Evolutionary conservation across 192 early-diverging fungal genomes (phyloP), one percentile per base, ranked within the genome.

Genomic region (Backusella sp.): DNA sequence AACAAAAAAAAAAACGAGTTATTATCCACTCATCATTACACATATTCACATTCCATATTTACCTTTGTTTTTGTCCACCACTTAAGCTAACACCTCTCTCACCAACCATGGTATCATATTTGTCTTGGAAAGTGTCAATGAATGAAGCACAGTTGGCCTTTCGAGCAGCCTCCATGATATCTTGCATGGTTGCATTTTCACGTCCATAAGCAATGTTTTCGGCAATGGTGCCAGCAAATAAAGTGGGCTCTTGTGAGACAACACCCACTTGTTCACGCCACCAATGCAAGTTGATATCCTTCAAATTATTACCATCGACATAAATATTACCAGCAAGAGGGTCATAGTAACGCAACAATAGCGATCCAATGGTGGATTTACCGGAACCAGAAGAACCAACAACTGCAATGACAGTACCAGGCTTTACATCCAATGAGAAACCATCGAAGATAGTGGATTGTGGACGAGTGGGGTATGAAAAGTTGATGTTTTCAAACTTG

Each of bases 311-410:
- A 56, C 86, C 88, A 80, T 91, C 90, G 14, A 93, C 72, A 75
- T 83, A 80, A 15, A 94, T 81, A 28, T 76, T 73, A 6, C 92
- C 92, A 2, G 39, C 49, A 37, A 73, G 73, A 11, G 91, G 90
- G 59, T 92, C 92, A 79, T 94, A 94, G 84, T 91, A 92, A n/a
- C 92, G 91, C 66, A 91, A 74, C 21, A 94, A 80, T 28, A 94
- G 76, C 3, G 89, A 80, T 4, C 86, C 80, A 42, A 92, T 74
- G 0, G 91, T 93, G 53, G 87, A 88, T 82, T 93, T 93, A 23
- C 92, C 92, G 59, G 85, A 86, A 23, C 92, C 92, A 42, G 86
- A 87, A 19, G 79, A 73, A 44, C 88, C 88, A 6, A 87, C 86
- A 3, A 89, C 56, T 21, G 88, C 88, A 35, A 87, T 78, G 14